Evolutionary conservation across 306 rosid species (phyloP), one percentile per base, ranked within the genome.

Genomic region (Cucurbita maxima): DNA sequence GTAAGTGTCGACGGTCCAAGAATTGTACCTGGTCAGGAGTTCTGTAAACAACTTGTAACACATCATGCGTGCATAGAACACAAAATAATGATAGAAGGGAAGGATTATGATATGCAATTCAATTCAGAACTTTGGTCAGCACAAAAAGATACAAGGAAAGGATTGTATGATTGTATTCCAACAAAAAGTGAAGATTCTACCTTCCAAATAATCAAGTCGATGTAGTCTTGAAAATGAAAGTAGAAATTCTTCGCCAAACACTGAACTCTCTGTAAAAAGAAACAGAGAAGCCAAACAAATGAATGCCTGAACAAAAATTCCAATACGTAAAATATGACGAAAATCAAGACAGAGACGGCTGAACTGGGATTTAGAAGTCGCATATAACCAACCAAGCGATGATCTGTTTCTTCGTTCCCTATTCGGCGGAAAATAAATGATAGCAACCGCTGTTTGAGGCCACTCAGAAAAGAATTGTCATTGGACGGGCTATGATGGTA

Each of bases 1-100:
- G 91, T 83, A 94, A 81, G 90, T 94, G 96, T 58, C 88, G 95
- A 78, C 91, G 87, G 76, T 94, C 99, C 95, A 94, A 83, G 91
- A 94, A 94, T 81, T 94, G 99, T 84, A 91, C 99, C 99, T 94
- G 88, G 75, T 79, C 85, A 84, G 75, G 76, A 83, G 76, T 86
- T 75, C 80, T 71, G 81, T 74, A 81, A 83, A 75, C 82, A 75
- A 75, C 81, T 76, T 66, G 85, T 84, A 78, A 89, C 41, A 36
- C 66, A 72, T 57, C 83, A 66, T 75, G 77, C 75, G 72, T 53
- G 73, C 79, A 69, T 51, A 43, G 64, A 30, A 58, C 58, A 63
- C 62, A 37, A 15, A 36, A 76, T 19, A 36, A 53, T 38, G 51
- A 37, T 5, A 15, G 53, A 61, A 48, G 69, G 45, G 43, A 48